Evolutionary conservation across 2,329 filamentous ascomycete genomes (phyloP).

Genomic region (Phaeophleospora eucalypticola): DNA sequence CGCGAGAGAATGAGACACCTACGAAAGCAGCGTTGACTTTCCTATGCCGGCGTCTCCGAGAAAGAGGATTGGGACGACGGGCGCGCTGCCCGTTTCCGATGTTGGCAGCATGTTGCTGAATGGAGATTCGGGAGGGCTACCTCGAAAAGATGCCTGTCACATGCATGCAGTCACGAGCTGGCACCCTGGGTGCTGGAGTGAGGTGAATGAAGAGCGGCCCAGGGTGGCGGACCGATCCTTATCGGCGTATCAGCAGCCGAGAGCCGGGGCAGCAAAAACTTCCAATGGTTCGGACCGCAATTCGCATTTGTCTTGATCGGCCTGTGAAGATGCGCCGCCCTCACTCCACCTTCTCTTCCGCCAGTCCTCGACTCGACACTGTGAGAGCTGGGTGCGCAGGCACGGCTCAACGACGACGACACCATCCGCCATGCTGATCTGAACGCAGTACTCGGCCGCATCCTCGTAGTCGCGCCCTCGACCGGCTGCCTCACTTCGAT

Average conservation of each 20-base stretch:
- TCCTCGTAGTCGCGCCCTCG: background rate
- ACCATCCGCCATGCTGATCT: background rate
- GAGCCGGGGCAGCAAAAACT: background rate
- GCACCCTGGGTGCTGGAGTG: no score
- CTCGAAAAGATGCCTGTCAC: no score
- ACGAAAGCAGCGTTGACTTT: slow-evolving; percentile 62
- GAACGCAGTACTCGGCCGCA: background rate
- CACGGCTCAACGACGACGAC: background rate
- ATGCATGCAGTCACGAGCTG: no score
- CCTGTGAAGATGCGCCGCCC: background rate
- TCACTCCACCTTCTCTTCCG: background rate
- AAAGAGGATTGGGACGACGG: slow-evolving; percentile 50
- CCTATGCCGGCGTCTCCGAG: slow-evolving; percentile 58
- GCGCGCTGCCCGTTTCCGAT: slow-evolving; percentile 19
- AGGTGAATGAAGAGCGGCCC: no score
- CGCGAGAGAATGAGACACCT: slow-evolving; percentile 35
- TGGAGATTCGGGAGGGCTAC: no score
- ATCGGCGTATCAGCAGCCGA: background rate
- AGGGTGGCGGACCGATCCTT: no score
- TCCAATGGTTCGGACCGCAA: slow-evolving; percentile 1
- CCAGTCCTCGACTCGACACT: background rate
- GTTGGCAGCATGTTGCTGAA: slow-evolving; percentile 3
- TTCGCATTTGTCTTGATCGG: no score
- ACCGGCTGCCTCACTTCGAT: no score
- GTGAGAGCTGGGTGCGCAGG: background rate